Percentiles rank a stretch among this genome's conserved stretches.
These are phyloP conservation scores for Lepidopterella palustris DNA, from an alignment of 495 filamentous ascomycete genomes.

Conservation along the genomic window DNA sequence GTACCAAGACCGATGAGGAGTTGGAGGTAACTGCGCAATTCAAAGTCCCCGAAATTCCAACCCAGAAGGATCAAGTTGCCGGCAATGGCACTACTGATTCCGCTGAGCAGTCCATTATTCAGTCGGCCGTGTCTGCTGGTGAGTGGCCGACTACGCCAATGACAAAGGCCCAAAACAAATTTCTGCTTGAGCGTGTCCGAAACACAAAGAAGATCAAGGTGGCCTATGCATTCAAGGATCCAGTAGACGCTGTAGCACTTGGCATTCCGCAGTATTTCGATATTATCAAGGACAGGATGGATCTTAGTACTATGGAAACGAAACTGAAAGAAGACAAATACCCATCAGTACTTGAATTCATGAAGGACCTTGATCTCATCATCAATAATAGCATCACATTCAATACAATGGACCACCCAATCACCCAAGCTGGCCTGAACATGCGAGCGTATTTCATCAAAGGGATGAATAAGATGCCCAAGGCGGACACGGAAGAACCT, in stretches of 20 bases:
- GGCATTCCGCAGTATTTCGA: conserved; percentile 65
- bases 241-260: conserved; percentile 63
- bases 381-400: conserved; percentile 69
- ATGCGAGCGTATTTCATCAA: conserved; percentile 57
- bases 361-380: conserved; percentile 66
- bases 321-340: conserved; percentile 70
- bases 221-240: conserved; percentile 61
- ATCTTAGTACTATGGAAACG: conserved; percentile 71
- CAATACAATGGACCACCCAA: conserved; percentile 70
- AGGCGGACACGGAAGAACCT: conserved; percentile 45
- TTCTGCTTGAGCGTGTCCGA: conserved; percentile 50
- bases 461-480: conserved; percentile 47
- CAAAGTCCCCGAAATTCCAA: conserved; percentile 29
- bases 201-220: conserved; percentile 77
- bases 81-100: background rate
- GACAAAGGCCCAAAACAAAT: conserved; percentile 53
- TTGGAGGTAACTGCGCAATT: conserved; percentile 13
- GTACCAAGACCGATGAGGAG: conserved; percentile 28
- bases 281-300: conserved; percentile 71
- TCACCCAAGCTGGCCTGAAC: conserved; percentile 56
- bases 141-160: conserved; percentile 35
- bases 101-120: conserved; percentile 16
- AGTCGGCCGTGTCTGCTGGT: conserved; percentile 14
- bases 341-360: conserved; percentile 53
- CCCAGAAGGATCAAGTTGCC: conserved; percentile 11